These are phyloP conservation scores for Diaporthe sp. DNA, from an alignment of 2,329 filamentous ascomycete species.

Conservation along the genomic window DNA sequence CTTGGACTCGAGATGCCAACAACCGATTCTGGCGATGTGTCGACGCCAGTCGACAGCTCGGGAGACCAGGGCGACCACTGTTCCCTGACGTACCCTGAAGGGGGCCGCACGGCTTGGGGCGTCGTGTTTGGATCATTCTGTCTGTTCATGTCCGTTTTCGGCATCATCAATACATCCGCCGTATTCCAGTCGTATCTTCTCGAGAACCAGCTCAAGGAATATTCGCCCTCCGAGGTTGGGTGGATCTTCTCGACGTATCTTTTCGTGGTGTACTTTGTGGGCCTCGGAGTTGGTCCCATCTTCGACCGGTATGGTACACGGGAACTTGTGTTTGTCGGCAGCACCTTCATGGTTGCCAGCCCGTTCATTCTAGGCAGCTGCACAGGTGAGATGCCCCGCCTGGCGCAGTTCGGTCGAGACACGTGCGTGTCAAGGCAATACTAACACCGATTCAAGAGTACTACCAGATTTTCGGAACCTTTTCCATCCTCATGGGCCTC, in stretches of 20 bases:
- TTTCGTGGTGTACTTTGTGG: slow-evolving; percentile 85
- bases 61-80: background rate
- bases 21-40: background rate
- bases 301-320: slow-evolving; percentile 84
- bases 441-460: slow-evolving; percentile 62
- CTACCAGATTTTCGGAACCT: slow-evolving; percentile 84
- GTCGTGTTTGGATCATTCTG: slow-evolving; percentile 83
- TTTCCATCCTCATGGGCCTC: slow-evolving; percentile 79
- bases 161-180: slow-evolving; percentile 80
- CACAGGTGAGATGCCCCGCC: slow-evolving; percentile 55
- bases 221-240: slow-evolving; percentile 76
- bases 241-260: slow-evolving; percentile 90
- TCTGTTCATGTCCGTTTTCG: slow-evolving; percentile 77
- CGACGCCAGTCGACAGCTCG: background rate
- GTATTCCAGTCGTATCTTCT: slow-evolving; percentile 84
- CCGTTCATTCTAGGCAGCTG: slow-evolving; percentile 78
- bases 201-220: slow-evolving; percentile 75
- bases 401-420: background rate
- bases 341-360: slow-evolving; percentile 70
- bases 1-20: background rate
- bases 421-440: background rate
- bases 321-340: slow-evolving; percentile 73
- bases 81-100: slow-evolving; percentile 76
- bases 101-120: slow-evolving; percentile 78
- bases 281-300: slow-evolving; percentile 83